phyloP scores from a whole-genome alignment of 208 protist genomes.

The Trichomonas gallinae region DNA sequence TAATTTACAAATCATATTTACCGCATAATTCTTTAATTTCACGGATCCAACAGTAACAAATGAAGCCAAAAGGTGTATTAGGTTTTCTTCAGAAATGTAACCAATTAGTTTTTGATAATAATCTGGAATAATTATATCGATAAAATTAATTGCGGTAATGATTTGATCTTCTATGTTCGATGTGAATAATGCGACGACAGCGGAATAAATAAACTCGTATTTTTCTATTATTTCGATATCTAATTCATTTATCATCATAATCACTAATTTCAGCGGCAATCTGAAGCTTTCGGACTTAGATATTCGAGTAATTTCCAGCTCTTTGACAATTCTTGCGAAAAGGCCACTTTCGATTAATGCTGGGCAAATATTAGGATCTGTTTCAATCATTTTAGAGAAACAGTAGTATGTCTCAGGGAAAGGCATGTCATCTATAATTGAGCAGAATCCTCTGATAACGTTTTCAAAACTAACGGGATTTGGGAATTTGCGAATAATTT shows the following conservation, averaged over 20 bases:
- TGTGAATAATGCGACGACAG: background rate
- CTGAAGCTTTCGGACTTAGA: background rate
- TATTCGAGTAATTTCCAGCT: background rate
- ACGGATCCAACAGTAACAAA: background rate
- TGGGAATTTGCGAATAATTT: background rate
- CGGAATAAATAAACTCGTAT: background rate
- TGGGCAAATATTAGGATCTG: background rate
- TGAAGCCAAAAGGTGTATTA: background rate
- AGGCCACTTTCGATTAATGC: background rate
- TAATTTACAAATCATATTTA: background rate
- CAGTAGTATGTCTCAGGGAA: background rate
- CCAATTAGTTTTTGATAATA: background rate
- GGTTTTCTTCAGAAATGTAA: background rate
- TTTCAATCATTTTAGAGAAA: background rate
- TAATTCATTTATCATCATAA: background rate
- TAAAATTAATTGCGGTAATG: background rate
- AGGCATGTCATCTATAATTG: background rate
- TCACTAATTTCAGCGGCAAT: background rate
- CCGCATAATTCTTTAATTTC: background rate
- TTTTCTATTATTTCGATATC: background rate
- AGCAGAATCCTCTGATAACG: background rate
- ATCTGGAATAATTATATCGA: background rate
- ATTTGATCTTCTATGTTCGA: background rate
- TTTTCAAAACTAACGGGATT: background rate
- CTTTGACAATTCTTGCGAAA: background rate